Evolutionary conservation across 1,284 basidiomycete genomes (phyloP).

Genomic region (Inonotus obliquus): DNA sequence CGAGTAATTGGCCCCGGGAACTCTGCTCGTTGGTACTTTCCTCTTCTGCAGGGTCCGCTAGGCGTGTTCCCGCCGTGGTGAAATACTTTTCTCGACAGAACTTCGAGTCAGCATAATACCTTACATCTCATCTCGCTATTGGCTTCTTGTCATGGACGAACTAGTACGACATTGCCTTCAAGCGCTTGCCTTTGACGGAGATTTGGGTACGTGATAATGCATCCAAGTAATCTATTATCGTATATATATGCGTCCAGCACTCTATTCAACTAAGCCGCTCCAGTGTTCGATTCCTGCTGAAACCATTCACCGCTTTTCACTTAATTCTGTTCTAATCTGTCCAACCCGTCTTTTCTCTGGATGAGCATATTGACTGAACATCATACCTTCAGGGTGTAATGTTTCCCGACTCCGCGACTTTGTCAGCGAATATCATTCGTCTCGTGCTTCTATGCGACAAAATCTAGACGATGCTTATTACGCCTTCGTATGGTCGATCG

Average conservation of each 20-base stretch:
- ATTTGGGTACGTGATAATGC: conserved; percentile 30
- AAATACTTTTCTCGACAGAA: neutral
- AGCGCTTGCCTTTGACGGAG: conserved; percentile 41
- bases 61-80: too few relatives aligned
- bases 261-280: neutral
- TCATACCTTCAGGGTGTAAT: conserved; percentile 52
- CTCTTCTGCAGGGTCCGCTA: too few relatives aligned
- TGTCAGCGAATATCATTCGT: conserved; percentile 57
- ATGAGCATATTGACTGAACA: conserved; percentile 11
- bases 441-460: conserved; percentile 36
- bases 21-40: too few relatives aligned
- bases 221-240: neutral
- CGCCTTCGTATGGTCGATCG: conserved; percentile 75
- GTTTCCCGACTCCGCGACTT: conserved; percentile 65
- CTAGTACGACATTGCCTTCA: conserved; percentile 34
- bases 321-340: neutral
- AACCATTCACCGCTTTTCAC: conserved; percentile 10
- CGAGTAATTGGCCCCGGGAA: too few relatives aligned
- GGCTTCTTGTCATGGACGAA: conserved; percentile 28
- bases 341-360: neutral
- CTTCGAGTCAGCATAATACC: neutral
- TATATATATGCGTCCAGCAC: neutral
- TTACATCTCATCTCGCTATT: neutral
- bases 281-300: conserved; percentile 23
- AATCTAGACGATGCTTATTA: conserved; percentile 71